phyloP scores from a whole-genome alignment of 2,329 filamentous ascomycete species.

The Rhinocladiella similis region DNA sequence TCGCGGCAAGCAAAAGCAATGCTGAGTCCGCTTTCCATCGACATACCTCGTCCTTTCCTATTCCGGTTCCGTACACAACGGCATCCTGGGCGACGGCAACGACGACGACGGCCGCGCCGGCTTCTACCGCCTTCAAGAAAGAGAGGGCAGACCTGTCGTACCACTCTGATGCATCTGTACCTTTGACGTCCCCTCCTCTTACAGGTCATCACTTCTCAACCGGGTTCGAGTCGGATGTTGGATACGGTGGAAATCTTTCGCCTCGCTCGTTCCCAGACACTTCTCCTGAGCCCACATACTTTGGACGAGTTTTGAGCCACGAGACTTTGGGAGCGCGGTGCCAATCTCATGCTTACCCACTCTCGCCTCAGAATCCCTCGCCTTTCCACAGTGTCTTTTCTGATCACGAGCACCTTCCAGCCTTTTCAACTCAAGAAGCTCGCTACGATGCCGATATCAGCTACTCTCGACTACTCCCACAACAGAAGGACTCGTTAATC shows the following conservation, averaged over 20 bases:
- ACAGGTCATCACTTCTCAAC: neutral
- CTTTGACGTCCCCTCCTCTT: constrained; percentile 8
- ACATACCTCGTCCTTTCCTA: neutral
- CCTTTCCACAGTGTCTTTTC: constrained; percentile 6
- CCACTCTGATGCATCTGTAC: neutral
- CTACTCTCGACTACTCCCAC: constrained; percentile 1
- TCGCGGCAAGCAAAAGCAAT: neutral
- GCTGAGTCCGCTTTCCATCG: constrained; percentile 6
- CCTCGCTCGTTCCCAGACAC: constrained; percentile 11
- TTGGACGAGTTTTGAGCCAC: constrained; percentile 16
- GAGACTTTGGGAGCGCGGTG: neutral
- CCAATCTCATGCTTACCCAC: constrained; percentile 1
- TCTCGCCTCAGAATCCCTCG: constrained; percentile 9
- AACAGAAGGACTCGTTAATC: constrained; percentile 1
- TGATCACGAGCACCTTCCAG: constrained; percentile 2
- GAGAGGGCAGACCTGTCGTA: constrained; percentile 7
- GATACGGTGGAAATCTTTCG: constrained; percentile 6
- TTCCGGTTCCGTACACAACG: constrained; percentile 3
- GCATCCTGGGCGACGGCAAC: constrained; percentile 8
- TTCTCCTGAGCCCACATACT: constrained; percentile 17
- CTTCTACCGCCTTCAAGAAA: constrained; percentile 1
- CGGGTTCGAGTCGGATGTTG: neutral
- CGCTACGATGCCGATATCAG: neutral
- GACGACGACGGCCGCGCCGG: neutral
- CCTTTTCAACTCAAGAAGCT: constrained; percentile 2